A percentile compares a stretch with the other conserved stretches of the same genome.
These are phyloP conservation scores for Cercospora canescens DNA, from an alignment of 2,329 filamentous ascomycete species.

Conservation along the genomic window DNA sequence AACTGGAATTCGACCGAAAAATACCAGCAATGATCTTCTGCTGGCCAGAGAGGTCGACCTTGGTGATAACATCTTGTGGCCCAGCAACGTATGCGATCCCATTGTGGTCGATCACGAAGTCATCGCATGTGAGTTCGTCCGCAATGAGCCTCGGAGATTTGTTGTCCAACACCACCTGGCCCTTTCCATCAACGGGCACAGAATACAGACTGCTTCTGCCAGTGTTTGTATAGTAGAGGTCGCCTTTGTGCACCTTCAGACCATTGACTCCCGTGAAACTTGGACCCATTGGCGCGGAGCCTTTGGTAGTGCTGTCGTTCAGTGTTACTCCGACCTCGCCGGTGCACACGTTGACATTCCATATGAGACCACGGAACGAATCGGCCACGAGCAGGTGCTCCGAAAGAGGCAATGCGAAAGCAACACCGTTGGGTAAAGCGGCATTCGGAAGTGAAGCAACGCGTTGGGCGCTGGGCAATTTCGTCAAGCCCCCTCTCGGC, in stretches of 20 bases:
- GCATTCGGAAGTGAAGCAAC: background rate
- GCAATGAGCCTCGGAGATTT: background rate
- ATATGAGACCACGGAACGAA: constrained; percentile 14
- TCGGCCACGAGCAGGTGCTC: constrained; percentile 12
- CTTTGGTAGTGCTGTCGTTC: constrained; percentile 12
- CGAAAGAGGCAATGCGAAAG: background rate
- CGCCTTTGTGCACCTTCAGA: constrained; percentile 5
- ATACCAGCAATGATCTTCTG: background rate
- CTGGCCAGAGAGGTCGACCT: background rate
- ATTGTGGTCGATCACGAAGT: constrained; percentile 1
- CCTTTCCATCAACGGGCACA: background rate
- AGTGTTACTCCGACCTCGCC: constrained; percentile 6
- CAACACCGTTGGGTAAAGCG: constrained; percentile 6
- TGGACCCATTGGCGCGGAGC: background rate
- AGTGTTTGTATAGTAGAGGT: constrained; percentile 11
- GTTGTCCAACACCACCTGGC: background rate
- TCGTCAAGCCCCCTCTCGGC: background rate
- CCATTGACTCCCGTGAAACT: constrained; percentile 9
- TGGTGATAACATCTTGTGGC: background rate
- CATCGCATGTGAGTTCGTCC: constrained; percentile 6
- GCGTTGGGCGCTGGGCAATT: background rate
- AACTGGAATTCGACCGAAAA: background rate
- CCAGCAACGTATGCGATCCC: background rate
- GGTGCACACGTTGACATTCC: constrained; percentile 11
- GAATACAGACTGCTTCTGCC: constrained; percentile 1